Evolutionary conservation across 2,329 filamentous ascomycete species (phyloP).

Genomic region (Juglanconis sp.): DNA sequence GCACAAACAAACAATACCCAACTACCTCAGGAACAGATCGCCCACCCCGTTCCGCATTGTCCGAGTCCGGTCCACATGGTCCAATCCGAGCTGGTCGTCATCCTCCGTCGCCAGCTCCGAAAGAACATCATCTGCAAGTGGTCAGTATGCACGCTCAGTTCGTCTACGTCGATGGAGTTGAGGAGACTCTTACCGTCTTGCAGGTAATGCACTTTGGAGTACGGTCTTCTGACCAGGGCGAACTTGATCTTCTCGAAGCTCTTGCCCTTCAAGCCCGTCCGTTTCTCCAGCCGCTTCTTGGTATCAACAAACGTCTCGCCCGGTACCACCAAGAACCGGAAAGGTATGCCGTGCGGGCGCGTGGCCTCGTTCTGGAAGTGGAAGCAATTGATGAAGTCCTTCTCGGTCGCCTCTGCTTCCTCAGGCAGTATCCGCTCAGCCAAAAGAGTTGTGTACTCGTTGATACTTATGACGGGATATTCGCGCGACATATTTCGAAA

Average conservation of each 20-base stretch:
- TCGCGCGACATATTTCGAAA: slow-evolving; percentile 72
- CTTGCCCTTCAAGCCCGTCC: slow-evolving; percentile 95
- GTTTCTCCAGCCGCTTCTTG: slow-evolving; percentile 88
- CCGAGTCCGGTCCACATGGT: slow-evolving; percentile 62
- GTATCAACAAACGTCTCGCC: slow-evolving; percentile 86
- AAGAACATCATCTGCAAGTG: slow-evolving; percentile 53
- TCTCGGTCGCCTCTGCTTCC: slow-evolving; percentile 55
- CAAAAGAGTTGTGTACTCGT: slow-evolving; percentile 79
- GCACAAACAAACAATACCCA: background rate
- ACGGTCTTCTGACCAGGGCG: slow-evolving; percentile 71
- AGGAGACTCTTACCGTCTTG: slow-evolving; percentile 69
- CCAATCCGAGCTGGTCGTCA: slow-evolving; percentile 63
- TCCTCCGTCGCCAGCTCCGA: slow-evolving; percentile 49
- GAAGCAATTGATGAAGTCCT: slow-evolving; percentile 71
- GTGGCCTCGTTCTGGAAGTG: slow-evolving; percentile 90
- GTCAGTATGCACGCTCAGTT: slow-evolving; percentile 20
- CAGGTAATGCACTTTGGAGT: slow-evolving; percentile 77
- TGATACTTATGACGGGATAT: slow-evolving; percentile 74
- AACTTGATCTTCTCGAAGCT: slow-evolving; percentile 99
- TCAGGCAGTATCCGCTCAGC: slow-evolving; percentile 79
- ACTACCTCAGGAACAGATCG: slow-evolving; percentile 57
- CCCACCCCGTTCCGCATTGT: slow-evolving; percentile 56
- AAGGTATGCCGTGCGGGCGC: slow-evolving; percentile 83
- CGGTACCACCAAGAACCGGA: slow-evolving; percentile 81
- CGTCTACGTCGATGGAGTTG: no score